These are phyloP conservation scores for Euclidium syriacum DNA, from an alignment of 345 rosid species.

Conservation along the genomic window DNA sequence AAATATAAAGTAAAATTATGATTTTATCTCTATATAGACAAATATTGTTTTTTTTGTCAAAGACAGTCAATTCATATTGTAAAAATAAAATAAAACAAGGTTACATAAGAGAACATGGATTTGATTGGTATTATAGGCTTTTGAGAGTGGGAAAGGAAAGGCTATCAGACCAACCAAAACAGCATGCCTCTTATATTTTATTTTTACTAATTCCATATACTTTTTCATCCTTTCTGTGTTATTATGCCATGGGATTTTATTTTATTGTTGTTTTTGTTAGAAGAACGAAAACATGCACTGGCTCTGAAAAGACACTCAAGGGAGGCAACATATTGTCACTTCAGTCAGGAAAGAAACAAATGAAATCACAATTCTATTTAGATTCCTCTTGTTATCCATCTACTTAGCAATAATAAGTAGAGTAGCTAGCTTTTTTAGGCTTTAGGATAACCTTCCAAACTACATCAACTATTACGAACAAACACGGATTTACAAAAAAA, in stretches of 20 bases:
- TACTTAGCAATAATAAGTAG: constrained; percentile 17
- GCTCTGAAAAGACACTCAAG: constrained; percentile 22
- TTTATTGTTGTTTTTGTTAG: background rate
- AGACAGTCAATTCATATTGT: background rate
- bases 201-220: constrained; percentile 6
- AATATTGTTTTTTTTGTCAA: background rate
- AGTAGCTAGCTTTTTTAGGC: no score
- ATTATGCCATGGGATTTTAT: background rate
- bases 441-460: no score
- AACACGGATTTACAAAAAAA: no score
- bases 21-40: background rate
- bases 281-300: background rate
- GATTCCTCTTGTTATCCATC: constrained; percentile 26
- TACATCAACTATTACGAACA: no score
- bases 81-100: background rate
- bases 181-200: constrained; percentile 8
- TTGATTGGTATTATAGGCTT: constrained; percentile 29
- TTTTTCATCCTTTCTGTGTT: constrained; percentile 1
- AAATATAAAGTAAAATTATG: constrained; percentile 2
- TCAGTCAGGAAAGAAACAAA: constrained; percentile 6
- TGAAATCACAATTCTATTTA: background rate
- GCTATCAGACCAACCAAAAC: constrained; percentile 7
- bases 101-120: constrained; percentile 5
- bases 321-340: constrained; percentile 21
- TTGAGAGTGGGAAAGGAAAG: constrained; percentile 22